These are phyloP conservation scores for Talaromyces pinophilus DNA, from an alignment of 2,329 filamentous ascomycete genomes.

Conservation along the genomic window DNA sequence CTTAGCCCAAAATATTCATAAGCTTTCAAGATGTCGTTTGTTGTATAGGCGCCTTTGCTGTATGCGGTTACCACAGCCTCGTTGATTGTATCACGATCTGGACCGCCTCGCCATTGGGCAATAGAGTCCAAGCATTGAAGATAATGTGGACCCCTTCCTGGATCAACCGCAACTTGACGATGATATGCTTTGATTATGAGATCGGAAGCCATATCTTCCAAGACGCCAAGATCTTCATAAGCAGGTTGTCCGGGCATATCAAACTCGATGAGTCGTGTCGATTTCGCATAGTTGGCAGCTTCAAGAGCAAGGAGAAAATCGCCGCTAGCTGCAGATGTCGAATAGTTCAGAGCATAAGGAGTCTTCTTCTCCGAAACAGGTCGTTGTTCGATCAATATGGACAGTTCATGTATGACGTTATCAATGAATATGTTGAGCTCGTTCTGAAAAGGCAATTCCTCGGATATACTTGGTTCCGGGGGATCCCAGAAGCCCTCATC, in stretches of 20 bases:
- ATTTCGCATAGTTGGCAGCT: conserved; percentile 35
- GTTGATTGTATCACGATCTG: conserved; percentile 58
- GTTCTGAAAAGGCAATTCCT: conserved; percentile 44
- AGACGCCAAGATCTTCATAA: conserved; percentile 64
- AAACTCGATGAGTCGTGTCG: conserved; percentile 34
- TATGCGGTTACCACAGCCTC: conserved; percentile 59
- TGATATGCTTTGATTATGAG: conserved; percentile 65
- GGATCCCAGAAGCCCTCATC: conserved; percentile 47
- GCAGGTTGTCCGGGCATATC: conserved; percentile 32
- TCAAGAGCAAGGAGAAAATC: conserved; percentile 44
- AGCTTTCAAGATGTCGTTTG: conserved; percentile 58
- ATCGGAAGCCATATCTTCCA: conserved; percentile 63
- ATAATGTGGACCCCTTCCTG: conserved; percentile 59
- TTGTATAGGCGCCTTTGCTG: conserved; percentile 59
- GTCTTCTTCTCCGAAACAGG: conserved; percentile 43
- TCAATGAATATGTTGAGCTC: conserved; percentile 54
- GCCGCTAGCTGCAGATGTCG: conserved; percentile 38
- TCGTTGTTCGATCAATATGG: conserved; percentile 52
- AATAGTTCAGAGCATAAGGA: conserved; percentile 32
- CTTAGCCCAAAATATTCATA: conserved; percentile 62
- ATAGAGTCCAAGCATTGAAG: conserved; percentile 66
- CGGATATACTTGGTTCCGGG: conserved; percentile 39
- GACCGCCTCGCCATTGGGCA: conserved; percentile 51
- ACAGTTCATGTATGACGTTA: conserved; percentile 61
- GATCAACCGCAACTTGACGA: conserved; percentile 60